Evolutionary conservation across 306 rosid genomes (phyloP), one percentile per base, ranked within the genome.

Genomic region (Dryas alaskensis): DNA sequence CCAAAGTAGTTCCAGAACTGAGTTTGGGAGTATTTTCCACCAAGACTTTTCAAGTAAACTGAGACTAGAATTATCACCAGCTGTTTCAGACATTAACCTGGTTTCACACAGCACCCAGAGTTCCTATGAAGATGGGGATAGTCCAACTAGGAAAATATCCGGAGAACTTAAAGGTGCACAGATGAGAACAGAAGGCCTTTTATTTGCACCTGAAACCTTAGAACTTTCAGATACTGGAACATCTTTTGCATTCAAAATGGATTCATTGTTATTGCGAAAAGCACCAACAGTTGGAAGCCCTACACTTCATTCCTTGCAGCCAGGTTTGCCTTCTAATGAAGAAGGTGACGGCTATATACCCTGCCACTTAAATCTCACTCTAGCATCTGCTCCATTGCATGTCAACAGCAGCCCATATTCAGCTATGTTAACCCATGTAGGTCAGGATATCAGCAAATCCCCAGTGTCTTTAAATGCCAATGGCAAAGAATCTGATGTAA

Each of bases 141-240:
- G 81, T 72, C 79, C 84, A 27, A 86, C 81, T 67, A 89, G 86
- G 78, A 85, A 79, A 67, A 61, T 69, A 62, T 87, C 91, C 48
- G 93, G 89, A 73, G 93, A 89, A 73, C 78, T 76, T 71, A 87
- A 67, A 73, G 89, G 80, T 78, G 76, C 60, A 63, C 91, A 83
- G 75, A 74, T 79, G 27, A 84, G 87, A 84, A 66, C 88, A 9
- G 84, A 78, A 44, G 77, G 83, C 17, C 79, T 88, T 76, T 65
- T 79, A 54, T 86, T 89, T 84, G 78, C 86, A 44, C 86, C 84
- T 19, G 98, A 90, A 82, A 82, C 96, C 40, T 69, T 92, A 69
- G 99, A 95, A 67, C 99, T 88, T 69, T 84, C 98, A 27, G 99
- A 92, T 81, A 86, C 99, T 16, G 98, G 98, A 72, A 73, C 99